phyloP scores from a whole-genome alignment of 2,329 filamentous ascomycete species.

The Teratosphaeria gauchensis region DNA sequence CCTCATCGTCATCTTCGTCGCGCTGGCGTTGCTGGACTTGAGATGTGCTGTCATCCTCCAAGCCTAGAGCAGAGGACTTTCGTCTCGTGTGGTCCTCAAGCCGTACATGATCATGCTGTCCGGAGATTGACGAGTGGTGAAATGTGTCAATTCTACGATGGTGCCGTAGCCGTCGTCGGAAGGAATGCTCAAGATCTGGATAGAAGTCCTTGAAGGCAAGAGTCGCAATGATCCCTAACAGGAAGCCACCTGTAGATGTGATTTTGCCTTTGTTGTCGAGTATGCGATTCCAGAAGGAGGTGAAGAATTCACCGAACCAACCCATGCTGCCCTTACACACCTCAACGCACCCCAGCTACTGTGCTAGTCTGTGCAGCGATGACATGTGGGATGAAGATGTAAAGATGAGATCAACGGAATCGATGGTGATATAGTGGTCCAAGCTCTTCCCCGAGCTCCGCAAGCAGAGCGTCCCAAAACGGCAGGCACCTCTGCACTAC shows the following conservation, averaged over 20 bases:
- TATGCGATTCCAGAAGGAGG: constrained; percentile 19
- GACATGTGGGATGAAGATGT: not conserved
- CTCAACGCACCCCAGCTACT: not conserved
- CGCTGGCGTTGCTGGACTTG: constrained; percentile 3
- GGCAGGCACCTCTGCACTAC: not conserved
- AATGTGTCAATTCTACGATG: constrained; percentile 14
- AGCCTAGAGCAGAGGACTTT: constrained; percentile 8
- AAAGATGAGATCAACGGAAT: not conserved
- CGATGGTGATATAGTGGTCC: not conserved
- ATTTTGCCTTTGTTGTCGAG: constrained; percentile 25
- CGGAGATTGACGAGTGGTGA: constrained; percentile 9
- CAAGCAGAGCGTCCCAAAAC: not conserved
- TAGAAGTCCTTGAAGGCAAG: constrained; percentile 73
- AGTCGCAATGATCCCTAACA: constrained; percentile 66
- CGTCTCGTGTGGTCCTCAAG: constrained; percentile 22
- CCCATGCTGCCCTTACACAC: constrained; percentile 1
- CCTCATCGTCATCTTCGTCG: constrained; percentile 21
- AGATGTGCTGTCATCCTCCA: constrained; percentile 19
- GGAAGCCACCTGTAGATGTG: constrained; percentile 42
- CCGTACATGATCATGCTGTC: constrained; percentile 18
- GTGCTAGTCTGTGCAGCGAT: too few relatives aligned
- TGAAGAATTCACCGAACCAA: constrained; percentile 15
- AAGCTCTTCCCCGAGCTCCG: not conserved
- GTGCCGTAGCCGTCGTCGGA: constrained; percentile 36
- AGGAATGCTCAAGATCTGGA: constrained; percentile 59